Evolutionary conservation across 1,284 basidiomycete species (phyloP).

Genomic region (Trichosporon ovoides): DNA sequence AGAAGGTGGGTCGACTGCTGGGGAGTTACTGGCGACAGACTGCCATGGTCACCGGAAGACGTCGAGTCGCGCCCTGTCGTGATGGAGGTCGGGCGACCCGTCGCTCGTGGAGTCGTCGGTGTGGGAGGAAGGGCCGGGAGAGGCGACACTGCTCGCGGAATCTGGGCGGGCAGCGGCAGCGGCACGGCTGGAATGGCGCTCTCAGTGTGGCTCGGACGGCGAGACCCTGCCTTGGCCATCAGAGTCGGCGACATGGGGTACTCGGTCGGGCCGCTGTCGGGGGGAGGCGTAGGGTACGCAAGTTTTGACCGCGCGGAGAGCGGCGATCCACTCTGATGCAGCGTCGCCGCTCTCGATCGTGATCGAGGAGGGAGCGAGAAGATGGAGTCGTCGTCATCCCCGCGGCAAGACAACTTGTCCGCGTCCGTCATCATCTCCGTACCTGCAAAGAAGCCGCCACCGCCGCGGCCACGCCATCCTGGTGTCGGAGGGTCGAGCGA

Average conservation of each 20-base stretch:
- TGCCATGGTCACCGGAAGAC: slow-evolving; percentile 1
- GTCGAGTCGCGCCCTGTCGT: slow-evolving; percentile 1
- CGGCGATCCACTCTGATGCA: neutral
- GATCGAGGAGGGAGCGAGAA: neutral
- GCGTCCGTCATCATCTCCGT: slow-evolving; percentile 8
- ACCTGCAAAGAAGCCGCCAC: slow-evolving; percentile 16
- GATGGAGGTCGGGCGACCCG: neutral
- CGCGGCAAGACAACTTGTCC: slow-evolving; percentile 1
- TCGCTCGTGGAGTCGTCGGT: neutral
- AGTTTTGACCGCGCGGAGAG: neutral
- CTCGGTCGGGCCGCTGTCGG: neutral
- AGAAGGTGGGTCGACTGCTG: slow-evolving; percentile 1
- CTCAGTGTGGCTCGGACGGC: neutral
- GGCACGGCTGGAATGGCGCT: neutral
- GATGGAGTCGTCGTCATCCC: slow-evolving; percentile 5
- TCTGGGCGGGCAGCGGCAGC: neutral
- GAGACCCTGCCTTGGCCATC: neutral
- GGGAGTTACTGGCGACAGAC: neutral
- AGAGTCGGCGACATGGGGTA: neutral
- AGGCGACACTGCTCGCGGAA: neutral
- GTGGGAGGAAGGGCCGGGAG: neutral
- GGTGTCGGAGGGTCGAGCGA: slow-evolving; percentile 6
- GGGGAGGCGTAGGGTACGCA: neutral
- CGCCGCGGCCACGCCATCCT: slow-evolving; percentile 20
- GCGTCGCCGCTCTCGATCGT: neutral